phyloP scores from a whole-genome alignment of 108 stramenopile species.

The Discostella stelligeroides region DNA sequence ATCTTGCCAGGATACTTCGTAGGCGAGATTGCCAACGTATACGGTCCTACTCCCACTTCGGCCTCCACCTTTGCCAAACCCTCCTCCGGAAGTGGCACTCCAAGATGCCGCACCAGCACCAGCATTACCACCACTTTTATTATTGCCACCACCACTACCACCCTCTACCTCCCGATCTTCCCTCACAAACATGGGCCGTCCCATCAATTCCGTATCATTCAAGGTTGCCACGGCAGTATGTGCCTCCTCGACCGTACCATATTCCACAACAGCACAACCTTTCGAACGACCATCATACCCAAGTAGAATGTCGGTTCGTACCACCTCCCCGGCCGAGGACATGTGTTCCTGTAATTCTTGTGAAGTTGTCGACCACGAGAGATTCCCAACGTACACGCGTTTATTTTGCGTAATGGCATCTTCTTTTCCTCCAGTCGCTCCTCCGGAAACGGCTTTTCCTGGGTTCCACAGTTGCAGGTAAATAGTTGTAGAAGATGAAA shows the following conservation, averaged over 20 bases:
- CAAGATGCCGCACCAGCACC: too few relatives aligned
- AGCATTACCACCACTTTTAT: too few relatives aligned
- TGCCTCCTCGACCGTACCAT: slow-evolving; percentile 78
- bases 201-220: slow-evolving; percentile 81
- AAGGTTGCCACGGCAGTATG: slow-evolving; percentile 69
- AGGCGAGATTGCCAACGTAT: slow-evolving; percentile 92
- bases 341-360: slow-evolving; percentile 94
- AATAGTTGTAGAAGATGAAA: too few relatives aligned
- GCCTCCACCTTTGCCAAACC: too few relatives aligned
- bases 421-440: too few relatives aligned
- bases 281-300: slow-evolving; percentile 72
- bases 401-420: not conserved
- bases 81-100: too few relatives aligned
- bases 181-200: slow-evolving; percentile 83
- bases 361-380: slow-evolving; percentile 70
- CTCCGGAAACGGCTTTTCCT: too few relatives aligned
- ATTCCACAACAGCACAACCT: slow-evolving; percentile 95
- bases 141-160: not conserved
- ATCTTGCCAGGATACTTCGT: slow-evolving; percentile 87
- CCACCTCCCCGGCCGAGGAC: slow-evolving; percentile 79
- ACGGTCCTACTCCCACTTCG: too few relatives aligned
- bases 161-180: slow-evolving; percentile 67
- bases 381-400: slow-evolving; percentile 88
- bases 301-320: slow-evolving; percentile 53
- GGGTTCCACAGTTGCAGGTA: too few relatives aligned